These are phyloP conservation scores for Brachypodium distachyon DNA, from an alignment of 202 grass and related monocot species.

Conservation along the genomic window DNA sequence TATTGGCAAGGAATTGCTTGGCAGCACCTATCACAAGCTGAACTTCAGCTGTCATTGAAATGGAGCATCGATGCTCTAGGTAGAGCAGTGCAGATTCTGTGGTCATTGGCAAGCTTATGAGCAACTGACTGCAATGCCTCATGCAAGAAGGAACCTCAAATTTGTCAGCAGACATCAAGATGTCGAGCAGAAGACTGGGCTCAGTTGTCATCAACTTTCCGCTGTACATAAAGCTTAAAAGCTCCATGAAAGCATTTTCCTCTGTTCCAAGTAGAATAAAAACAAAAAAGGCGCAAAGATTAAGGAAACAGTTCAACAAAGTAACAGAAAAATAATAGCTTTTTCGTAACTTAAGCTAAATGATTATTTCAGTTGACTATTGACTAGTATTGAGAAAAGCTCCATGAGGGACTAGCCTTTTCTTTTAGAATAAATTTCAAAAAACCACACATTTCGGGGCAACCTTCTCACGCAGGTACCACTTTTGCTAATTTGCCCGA, in stretches of 20 bases:
- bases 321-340: background rate
- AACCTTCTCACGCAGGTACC: no score
- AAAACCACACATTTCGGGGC: no score
- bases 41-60: conserved; percentile 65
- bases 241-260: conserved; percentile 78
- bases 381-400: background rate
- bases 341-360: background rate
- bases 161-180: conserved; percentile 87
- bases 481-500: no score
- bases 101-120: conserved; percentile 70
- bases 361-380: background rate
- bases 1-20: conserved; percentile 73
- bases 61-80: conserved; percentile 67
- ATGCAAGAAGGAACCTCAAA: conserved; percentile 96
- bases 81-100: conserved; percentile 86
- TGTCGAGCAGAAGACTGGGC: conserved; percentile 61
- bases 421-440: no score
- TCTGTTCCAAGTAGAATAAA: conserved; percentile 50
- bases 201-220: conserved; percentile 71
- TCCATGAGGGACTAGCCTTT: background rate
- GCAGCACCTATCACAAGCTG: conserved; percentile 63
- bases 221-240: conserved; percentile 87
- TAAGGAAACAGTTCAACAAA: background rate
- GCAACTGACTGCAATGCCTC: conserved; percentile 84
- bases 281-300: background rate